Evolutionary conservation across 192 early-diverging fungal species (phyloP).

Genomic region (Coemansia sp.): DNA sequence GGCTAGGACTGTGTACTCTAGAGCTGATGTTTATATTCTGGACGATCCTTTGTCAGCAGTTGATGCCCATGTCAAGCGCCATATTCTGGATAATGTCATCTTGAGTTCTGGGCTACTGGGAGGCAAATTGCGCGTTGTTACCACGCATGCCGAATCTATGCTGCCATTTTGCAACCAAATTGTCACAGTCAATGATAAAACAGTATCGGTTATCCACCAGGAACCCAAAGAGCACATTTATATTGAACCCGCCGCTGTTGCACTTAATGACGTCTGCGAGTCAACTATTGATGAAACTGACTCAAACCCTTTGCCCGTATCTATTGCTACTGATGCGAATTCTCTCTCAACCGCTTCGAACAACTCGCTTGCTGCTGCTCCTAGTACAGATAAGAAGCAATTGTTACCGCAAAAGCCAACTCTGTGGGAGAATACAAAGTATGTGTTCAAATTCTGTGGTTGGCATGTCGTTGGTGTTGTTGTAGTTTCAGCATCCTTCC

Average conservation of each 20-base stretch:
- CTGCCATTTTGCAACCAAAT: conserved; percentile 2
- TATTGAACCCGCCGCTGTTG: neutral
- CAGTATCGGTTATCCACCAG: neutral
- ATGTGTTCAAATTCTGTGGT: neutral
- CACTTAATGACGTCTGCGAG: neutral
- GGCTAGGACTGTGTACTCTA: too few relatives aligned
- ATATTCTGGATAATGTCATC: too few relatives aligned
- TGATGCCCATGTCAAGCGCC: too few relatives aligned
- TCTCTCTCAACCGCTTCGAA: neutral
- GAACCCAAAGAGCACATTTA: neutral
- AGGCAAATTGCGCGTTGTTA: neutral
- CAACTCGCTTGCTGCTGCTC: neutral
- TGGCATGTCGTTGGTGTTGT: neutral
- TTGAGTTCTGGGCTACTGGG: too few relatives aligned
- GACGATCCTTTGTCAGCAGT: too few relatives aligned
- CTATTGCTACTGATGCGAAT: too few relatives aligned
- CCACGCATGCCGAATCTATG: neutral
- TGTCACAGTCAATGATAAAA: neutral
- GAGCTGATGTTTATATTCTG: too few relatives aligned
- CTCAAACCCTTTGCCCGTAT: neutral
- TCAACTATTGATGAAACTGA: conserved; percentile 5
- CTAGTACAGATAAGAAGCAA: neutral
- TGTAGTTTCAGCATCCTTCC: too few relatives aligned
- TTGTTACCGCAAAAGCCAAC: neutral
- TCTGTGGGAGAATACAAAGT: neutral